Conservation (phyloP, 1,284 basidiomycete genomes). For the Ganoderma sinense region DNA sequence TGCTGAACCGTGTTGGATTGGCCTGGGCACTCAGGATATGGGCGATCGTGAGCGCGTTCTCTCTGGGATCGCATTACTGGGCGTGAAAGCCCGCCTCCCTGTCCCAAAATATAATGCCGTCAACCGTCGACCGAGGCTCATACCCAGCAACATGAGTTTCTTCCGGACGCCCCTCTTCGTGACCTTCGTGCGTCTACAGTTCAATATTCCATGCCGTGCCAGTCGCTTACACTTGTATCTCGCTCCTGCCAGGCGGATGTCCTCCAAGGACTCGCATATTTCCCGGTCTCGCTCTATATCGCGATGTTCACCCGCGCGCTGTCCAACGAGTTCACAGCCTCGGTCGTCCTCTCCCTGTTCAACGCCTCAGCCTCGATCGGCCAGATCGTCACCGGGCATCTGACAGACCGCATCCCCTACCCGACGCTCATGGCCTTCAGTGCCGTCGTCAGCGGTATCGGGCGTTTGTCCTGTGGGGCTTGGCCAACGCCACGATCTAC, state of each 20-base stretch:
- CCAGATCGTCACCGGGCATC: constrained; percentile 35
- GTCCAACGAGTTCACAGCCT: constrained; percentile 32
- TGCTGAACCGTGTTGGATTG: constrained; percentile 33
- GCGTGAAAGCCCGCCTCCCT: constrained; percentile 33
- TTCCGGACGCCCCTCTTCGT: constrained; percentile 33
- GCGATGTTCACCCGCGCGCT: constrained; percentile 33
- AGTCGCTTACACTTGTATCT: neutral
- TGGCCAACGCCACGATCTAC: constrained; percentile 31
- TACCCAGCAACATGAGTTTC: constrained; percentile 34
- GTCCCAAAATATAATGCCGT: constrained; percentile 27
- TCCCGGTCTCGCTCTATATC: constrained; percentile 40
- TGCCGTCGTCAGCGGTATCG: constrained; percentile 32
- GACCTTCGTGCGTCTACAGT: constrained; percentile 27
- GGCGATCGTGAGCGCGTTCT: constrained; percentile 27
- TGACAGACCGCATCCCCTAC: constrained; percentile 36
- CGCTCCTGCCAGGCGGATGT: constrained; percentile 20
- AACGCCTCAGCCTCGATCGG: constrained; percentile 36
- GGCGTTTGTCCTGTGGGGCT: constrained; percentile 40
- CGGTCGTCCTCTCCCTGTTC: constrained; percentile 36
- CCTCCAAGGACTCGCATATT: constrained; percentile 38
- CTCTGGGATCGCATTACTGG: constrained; percentile 30
- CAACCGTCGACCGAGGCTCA: constrained; percentile 29
- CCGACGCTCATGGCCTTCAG: constrained; percentile 34
- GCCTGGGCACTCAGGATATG: constrained; percentile 38
- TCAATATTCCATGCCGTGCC: too few species aligned